phyloP scores from a whole-genome alignment of 176 grass and related monocot species.

The Stipa capillata region DNA sequence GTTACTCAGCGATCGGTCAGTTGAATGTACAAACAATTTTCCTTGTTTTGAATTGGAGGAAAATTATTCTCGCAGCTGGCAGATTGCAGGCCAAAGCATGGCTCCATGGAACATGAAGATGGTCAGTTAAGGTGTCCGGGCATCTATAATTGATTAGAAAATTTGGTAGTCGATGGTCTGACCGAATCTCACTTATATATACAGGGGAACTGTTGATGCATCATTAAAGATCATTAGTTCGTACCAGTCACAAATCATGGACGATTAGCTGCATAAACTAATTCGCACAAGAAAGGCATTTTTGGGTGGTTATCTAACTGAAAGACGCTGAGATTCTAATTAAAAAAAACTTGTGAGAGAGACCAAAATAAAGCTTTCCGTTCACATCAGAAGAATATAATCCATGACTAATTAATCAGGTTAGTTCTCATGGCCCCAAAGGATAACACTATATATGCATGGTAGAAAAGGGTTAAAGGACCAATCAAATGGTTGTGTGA shows the following conservation, averaged over 20 bases:
- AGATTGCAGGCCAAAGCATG: too few species aligned
- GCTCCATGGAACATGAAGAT: background rate
- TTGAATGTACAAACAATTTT: too few species aligned
- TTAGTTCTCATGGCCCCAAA: background rate
- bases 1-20: too few species aligned
- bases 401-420: background rate
- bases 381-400: background rate
- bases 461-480: too few species aligned
- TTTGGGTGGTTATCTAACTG: constrained; percentile 29
- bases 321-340: constrained; percentile 20
- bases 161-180: background rate
- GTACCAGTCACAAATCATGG: background rate
- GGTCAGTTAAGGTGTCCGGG: constrained; percentile 17
- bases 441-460: background rate
- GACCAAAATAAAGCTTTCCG: background rate
- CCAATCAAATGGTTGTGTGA: too few species aligned
- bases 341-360: background rate
- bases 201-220: constrained; percentile 2
- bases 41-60: too few species aligned
- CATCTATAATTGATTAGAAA: background rate
- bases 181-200: constrained; percentile 35
- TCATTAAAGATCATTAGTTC: constrained; percentile 14
- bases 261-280: background rate
- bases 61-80: background rate
- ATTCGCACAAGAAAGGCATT: background rate